These are phyloP conservation scores for Metrosideros polymorpha DNA, from an alignment of 441 rosid genomes.

Conservation along the genomic window DNA sequence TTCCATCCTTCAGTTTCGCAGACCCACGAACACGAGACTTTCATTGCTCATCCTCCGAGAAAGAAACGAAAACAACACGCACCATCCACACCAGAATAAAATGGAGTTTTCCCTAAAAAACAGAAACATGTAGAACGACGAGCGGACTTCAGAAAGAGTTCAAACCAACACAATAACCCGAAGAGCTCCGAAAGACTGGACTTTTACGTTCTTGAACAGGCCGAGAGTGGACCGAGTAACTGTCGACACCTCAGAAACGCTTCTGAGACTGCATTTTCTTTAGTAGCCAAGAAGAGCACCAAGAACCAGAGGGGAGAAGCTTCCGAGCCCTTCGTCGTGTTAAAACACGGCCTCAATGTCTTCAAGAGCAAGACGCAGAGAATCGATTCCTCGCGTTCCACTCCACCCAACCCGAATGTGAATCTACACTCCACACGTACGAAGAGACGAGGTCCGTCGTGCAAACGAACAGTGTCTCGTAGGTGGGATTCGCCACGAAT, in stretches of 20 bases:
- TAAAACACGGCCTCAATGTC: slow-evolving; percentile 28
- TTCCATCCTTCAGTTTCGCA: background rate
- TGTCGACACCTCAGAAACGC: background rate
- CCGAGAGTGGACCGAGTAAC: background rate
- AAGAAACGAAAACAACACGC: background rate
- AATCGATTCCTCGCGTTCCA: slow-evolving; percentile 29
- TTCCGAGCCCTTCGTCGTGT: background rate
- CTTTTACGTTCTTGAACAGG: background rate
- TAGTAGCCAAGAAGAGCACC: background rate
- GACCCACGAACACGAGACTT: background rate
- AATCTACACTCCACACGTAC: background rate
- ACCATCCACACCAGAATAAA: background rate
- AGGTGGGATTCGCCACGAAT: background rate
- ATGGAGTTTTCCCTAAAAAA: background rate
- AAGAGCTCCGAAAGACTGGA: background rate
- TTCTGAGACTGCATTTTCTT: background rate
- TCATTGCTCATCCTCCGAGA: background rate
- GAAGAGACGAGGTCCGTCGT: background rate
- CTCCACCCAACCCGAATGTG: slow-evolving; percentile 6
- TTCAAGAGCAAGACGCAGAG: slow-evolving; percentile 38
- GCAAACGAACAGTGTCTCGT: background rate
- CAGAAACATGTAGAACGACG: background rate
- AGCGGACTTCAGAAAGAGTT: background rate
- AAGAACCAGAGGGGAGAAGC: background rate
- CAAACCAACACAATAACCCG: background rate